These are phyloP conservation scores for Pleurotus platypus DNA, from an alignment of 768 basidiomycete genomes.

Conservation along the genomic window DNA sequence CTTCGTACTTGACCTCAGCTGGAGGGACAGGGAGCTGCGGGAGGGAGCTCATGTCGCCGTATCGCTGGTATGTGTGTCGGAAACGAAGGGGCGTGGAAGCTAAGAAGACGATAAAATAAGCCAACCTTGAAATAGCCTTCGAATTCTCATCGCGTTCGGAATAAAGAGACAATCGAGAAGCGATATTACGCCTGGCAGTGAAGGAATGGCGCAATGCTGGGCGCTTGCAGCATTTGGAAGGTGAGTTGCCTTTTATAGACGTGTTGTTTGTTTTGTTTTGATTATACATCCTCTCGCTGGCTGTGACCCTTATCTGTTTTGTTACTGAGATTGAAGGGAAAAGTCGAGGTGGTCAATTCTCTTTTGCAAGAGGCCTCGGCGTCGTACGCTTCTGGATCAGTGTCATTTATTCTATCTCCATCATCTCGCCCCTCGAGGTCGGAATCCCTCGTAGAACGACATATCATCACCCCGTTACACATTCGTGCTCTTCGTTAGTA, in stretches of 20 bases:
- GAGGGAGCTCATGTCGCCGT: too few species aligned
- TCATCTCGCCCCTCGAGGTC: neutral
- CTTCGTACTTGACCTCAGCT: slow-evolving; percentile 1
- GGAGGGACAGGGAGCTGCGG: neutral
- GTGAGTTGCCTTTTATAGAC: neutral
- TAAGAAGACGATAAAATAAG: neutral
- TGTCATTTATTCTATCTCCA: too few species aligned
- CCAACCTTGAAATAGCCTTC: neutral
- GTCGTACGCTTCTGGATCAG: too few species aligned
- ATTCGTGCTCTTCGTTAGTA: slow-evolving; percentile 29
- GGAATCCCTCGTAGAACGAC: neutral
- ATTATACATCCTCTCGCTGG: slow-evolving; percentile 30
- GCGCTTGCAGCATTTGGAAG: neutral
- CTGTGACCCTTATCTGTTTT: slow-evolving; percentile 62
- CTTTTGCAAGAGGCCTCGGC: too few species aligned
- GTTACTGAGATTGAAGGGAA: neutral
- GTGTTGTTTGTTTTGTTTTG: neutral
- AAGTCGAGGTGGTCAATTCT: neutral
- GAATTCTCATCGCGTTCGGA: too few species aligned
- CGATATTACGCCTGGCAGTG: neutral
- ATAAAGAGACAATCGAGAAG: neutral
- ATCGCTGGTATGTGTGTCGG: neutral
- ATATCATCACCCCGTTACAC: too few species aligned
- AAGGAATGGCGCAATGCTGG: slow-evolving; percentile 1
- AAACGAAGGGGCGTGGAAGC: neutral